Evolutionary conservation across 306 rosid genomes (phyloP), one percentile per base, ranked within the genome.

Genomic region (Trifolium pratense): DNA sequence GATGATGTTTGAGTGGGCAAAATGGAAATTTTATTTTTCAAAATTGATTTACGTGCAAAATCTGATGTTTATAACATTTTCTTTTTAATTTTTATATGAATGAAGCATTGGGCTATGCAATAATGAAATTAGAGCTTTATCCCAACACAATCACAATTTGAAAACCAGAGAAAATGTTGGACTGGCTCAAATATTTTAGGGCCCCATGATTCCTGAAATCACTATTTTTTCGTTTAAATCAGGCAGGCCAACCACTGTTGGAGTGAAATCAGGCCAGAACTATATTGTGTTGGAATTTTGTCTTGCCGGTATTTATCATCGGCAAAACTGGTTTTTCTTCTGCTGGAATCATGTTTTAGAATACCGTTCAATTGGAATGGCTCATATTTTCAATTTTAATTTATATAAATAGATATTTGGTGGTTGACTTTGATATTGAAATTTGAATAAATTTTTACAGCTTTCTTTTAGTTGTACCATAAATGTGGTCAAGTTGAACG

Each of bases 401-500:
- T 59, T 29, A 52, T 58, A 36, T 25, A 71, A 17, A 70, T 39
- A 36, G 16, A 57, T 16, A n/a, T 75, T 63, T 53, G 56, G 62
- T 9, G 46, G 32, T 61, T 73, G 42, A 29, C 68, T 68, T 71
- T 65, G 36, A 68, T 77, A 36, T 76, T 73, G 59, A 53, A 53
- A 18, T 53, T 53, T 20, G 57, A 73, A 68, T 49, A 21, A 62
- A 37, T 58, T 48, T 46, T 23, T 55, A 11, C 32, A 73, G 45
- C 51, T 65, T 63, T 80, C 69, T 68, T 16, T 68, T 70, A 91
- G 97, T 78, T 85, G 81, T 88, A 89, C 89, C 76, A 81, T 78
- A 82, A 75, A 80, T 88, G 98, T 65, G 97, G 92, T 78, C 93
- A 88, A 83, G 83, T 79, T 74, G 98, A 88, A 70, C 84, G 59